phyloP scores from a whole-genome alignment of 441 rosid genomes.

The Geranium incanum region DNA sequence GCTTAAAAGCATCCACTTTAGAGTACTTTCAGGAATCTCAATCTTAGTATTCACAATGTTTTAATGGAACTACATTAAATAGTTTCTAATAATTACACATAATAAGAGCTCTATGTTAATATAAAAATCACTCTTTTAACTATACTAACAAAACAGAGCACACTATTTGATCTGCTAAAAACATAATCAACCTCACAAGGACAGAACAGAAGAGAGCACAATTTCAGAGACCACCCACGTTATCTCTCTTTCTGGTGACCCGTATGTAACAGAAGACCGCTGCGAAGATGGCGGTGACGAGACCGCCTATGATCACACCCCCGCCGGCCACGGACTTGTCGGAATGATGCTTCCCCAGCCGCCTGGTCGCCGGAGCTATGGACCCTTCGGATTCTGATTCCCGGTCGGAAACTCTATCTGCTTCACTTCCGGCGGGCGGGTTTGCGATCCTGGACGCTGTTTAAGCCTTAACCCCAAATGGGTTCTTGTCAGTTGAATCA shows the following conservation, averaged over 20 bases:
- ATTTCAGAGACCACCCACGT: constrained; percentile 16
- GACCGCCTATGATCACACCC: constrained; percentile 56
- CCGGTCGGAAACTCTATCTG: constrained; percentile 11
- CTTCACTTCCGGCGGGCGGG: constrained; percentile 15
- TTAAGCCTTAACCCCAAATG: constrained; percentile 17
- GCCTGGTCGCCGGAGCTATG: constrained; percentile 36
- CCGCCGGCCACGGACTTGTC: constrained; percentile 56
- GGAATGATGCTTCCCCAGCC: constrained; percentile 40
- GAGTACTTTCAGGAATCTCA: background rate
- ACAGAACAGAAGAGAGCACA: background rate
- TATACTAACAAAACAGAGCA: background rate
- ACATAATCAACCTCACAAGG: background rate
- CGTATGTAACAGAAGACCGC: constrained; percentile 55
- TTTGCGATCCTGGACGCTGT: constrained; percentile 10
- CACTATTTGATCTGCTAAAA: background rate
- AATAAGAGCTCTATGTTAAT: background rate
- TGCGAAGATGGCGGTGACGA: constrained; percentile 45
- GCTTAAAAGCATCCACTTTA: background rate
- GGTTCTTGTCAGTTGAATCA: constrained; percentile 19
- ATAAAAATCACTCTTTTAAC: constrained; percentile 12
- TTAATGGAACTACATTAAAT: background rate
- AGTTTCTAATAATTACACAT: too few species aligned
- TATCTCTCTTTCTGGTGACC: constrained; percentile 40
- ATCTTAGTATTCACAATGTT: background rate
- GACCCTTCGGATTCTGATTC: constrained; percentile 20